Conservation (phyloP, 805 yeast species). For the Saccharomycopsis synnaedendra region DNA sequence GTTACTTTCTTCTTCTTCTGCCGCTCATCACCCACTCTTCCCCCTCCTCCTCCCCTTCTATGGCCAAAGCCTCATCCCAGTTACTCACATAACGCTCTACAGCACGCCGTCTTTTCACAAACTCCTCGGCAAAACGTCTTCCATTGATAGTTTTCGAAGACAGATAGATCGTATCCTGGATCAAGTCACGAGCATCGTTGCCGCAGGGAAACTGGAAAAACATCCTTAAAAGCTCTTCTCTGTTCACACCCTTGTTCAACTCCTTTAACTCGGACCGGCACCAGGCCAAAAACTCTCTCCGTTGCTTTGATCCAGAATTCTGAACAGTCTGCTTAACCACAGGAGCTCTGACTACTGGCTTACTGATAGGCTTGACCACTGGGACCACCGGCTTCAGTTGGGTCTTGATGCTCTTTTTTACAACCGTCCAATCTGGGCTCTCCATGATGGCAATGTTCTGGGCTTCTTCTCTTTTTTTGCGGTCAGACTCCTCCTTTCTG, state of each 20-base stretch:
- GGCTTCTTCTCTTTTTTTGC: slow-evolving; percentile 18
- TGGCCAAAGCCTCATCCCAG: slow-evolving; percentile 64
- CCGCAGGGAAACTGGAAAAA: slow-evolving; percentile 72
- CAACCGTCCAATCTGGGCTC: slow-evolving; percentile 22
- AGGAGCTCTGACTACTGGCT: slow-evolving; percentile 19
- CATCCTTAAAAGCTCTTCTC: slow-evolving; percentile 69
- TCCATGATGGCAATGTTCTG: slow-evolving; percentile 20
- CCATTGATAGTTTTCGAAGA: slow-evolving; percentile 90
- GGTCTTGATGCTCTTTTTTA: slow-evolving; percentile 15
- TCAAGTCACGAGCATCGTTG: slow-evolving; percentile 67
- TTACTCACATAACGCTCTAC: slow-evolving; percentile 54
- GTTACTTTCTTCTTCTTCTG: slow-evolving; percentile 15
- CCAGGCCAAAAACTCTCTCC: slow-evolving; percentile 63
- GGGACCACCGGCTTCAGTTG: background rate
- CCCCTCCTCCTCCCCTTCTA: slow-evolving; percentile 27
- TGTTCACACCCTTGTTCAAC: slow-evolving; percentile 64
- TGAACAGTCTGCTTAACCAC: slow-evolving; percentile 23
- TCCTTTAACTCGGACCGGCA: slow-evolving; percentile 54
- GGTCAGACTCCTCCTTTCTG: background rate
- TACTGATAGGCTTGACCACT: slow-evolving; percentile 9
- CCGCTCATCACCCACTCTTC: slow-evolving; percentile 38
- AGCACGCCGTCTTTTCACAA: slow-evolving; percentile 60
- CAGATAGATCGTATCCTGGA: slow-evolving; percentile 84
- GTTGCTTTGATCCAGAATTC: slow-evolving; percentile 24
- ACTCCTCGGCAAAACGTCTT: slow-evolving; percentile 85